Conservation (phyloP, 768 basidiomycete species). For the Termitomyces sp. region DNA sequence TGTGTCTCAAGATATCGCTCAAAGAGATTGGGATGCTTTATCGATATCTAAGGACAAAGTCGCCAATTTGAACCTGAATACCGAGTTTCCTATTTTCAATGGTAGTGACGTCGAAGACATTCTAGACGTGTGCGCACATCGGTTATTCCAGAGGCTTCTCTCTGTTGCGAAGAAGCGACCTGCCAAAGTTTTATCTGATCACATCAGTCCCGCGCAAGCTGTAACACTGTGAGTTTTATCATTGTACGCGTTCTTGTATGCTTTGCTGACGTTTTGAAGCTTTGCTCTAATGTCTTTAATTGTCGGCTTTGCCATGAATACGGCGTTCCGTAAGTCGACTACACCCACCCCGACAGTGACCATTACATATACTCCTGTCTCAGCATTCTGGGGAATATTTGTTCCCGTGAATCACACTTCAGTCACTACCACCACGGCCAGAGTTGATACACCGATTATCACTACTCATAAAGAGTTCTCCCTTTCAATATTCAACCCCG, state of each 20-base stretch:
- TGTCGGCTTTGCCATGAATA: conserved; percentile 55
- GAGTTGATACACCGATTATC: conserved; percentile 24
- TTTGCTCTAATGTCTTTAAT: conserved; percentile 66
- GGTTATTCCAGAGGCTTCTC: conserved; percentile 40
- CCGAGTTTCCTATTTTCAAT: conserved; percentile 38
- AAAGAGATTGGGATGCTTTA: conserved; percentile 38
- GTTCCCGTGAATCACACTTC: conserved; percentile 34
- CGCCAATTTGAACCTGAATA: conserved; percentile 28
- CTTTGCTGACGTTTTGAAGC: conserved; percentile 26
- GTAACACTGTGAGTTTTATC: conserved; percentile 55
- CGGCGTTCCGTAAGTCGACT: conserved; percentile 31
- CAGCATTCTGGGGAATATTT: conserved; percentile 35
- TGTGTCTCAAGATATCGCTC: conserved; percentile 24
- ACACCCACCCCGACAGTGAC: conserved; percentile 27
- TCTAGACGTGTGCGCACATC: conserved; percentile 35
- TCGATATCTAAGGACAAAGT: conserved; percentile 34
- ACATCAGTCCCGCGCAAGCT: conserved; percentile 48
- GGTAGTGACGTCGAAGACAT: conserved; percentile 37
- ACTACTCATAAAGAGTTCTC: conserved; percentile 45
- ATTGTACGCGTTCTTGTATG: conserved; percentile 7
- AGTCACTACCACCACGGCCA: conserved; percentile 21
- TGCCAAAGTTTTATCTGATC: conserved; percentile 31
- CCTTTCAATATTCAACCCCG: conserved; percentile 44
- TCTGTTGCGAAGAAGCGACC: conserved; percentile 30
- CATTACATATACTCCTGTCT: conserved; percentile 19